Evolutionary conservation across 2,329 filamentous ascomycete species (phyloP).

Genomic region (Pseudogymnoascus sp.): DNA sequence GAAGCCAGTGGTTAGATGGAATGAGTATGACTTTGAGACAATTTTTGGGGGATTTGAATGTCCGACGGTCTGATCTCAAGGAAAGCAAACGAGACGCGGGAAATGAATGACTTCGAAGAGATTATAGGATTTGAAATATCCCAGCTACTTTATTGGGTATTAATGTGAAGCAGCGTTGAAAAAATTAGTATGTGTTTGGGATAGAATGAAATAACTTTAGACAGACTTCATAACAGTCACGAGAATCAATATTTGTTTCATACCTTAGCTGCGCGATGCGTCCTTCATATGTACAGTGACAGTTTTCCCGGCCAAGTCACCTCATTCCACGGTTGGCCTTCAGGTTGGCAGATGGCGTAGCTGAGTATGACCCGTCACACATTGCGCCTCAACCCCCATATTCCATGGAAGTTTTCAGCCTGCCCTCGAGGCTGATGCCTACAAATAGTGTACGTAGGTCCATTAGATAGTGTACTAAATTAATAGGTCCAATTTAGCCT

Average conservation of each 20-base stretch:
- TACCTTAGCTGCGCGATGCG: neutral
- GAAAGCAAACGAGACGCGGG: neutral
- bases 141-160: neutral
- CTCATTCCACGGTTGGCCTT: no score
- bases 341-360: no score
- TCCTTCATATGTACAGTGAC: neutral
- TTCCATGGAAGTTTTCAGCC: no score
- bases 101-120: neutral
- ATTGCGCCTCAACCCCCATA: no score
- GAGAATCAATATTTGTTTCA: neutral
- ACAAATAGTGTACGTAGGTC: no score
- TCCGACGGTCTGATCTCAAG: neutral
- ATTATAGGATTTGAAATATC: neutral
- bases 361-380: no score
- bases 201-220: neutral
- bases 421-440: no score
- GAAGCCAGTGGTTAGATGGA: constrained; percentile 23
- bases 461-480: no score
- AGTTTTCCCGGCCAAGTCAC: no score
- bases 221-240: neutral
- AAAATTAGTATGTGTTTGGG: neutral
- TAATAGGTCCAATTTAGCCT: no score
- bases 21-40: constrained; percentile 23
- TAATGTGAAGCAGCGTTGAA: neutral
- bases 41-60: constrained; percentile 20